Evolutionary conservation across 768 basidiomycete species (phyloP).

Genomic region (Boletales sp.): DNA sequence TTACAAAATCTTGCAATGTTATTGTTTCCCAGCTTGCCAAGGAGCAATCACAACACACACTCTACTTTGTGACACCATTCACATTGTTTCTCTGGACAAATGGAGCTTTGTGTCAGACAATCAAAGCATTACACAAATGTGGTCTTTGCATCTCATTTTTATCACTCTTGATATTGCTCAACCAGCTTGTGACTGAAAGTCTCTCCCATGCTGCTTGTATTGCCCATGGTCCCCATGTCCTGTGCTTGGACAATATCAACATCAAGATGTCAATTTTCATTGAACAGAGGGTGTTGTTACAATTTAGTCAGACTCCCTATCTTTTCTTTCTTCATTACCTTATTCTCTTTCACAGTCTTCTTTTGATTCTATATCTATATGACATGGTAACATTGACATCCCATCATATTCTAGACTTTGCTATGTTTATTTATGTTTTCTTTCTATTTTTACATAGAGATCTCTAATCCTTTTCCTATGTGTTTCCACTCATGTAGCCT

Average conservation of each 20-base stretch:
- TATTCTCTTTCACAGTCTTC: too few relatives aligned
- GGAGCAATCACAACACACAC: not conserved
- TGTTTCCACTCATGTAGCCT: too few relatives aligned
- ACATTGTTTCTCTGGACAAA: not conserved
- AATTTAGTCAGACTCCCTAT: too few relatives aligned
- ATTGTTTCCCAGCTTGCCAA: slow-evolving; percentile 1
- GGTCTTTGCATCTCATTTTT: not conserved
- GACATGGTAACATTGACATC: too few relatives aligned
- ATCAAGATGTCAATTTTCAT: not conserved
- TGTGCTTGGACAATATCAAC: slow-evolving; percentile 2
- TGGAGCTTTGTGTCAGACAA: not conserved
- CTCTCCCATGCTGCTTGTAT: not conserved
- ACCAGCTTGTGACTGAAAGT: not conserved
- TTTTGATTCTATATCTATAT: too few relatives aligned
- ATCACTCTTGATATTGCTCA: not conserved
- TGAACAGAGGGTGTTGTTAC: too few relatives aligned
- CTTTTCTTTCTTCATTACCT: too few relatives aligned
- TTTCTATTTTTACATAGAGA: too few relatives aligned
- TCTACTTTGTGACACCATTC: not conserved
- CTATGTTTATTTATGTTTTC: too few relatives aligned
- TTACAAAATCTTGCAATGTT: slow-evolving; percentile 4
- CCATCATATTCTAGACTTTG: too few relatives aligned
- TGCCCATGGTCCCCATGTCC: not conserved
- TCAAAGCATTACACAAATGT: not conserved
- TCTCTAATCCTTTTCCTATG: too few relatives aligned